These are phyloP conservation scores for Stentor coeruleus DNA, from an alignment of 73 alveolate genomes.

Conservation along the genomic window DNA sequence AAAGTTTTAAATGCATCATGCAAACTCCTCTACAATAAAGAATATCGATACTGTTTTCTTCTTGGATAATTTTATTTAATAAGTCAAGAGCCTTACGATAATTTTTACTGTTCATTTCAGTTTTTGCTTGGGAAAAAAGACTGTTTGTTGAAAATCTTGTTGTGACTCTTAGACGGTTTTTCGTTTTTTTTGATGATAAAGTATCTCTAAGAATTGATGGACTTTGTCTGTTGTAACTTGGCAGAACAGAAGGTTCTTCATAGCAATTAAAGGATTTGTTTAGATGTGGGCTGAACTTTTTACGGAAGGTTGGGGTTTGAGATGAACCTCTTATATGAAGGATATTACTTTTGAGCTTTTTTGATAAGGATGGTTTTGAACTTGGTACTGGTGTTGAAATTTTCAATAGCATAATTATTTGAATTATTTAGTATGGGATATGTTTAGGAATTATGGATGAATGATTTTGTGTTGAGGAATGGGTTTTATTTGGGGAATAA, in stretches of 20 bases:
- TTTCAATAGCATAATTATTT: conserved; percentile 1
- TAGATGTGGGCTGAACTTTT: background rate
- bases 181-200: background rate
- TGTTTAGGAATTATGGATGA: too few relatives aligned
- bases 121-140: background rate
- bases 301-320: conserved; percentile 2
- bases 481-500: too few relatives aligned
- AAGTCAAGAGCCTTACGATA: background rate
- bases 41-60: background rate
- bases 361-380: background rate
- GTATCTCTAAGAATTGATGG: background rate
- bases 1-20: background rate
- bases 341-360: background rate
- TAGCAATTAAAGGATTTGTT: conserved; percentile 1
- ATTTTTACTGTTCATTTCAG: background rate
- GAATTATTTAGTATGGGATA: too few relatives aligned
- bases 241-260: background rate
- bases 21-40: conserved; percentile 16
- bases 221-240: background rate
- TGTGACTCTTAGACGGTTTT: background rate
- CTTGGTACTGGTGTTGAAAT: background rate
- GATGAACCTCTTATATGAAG: background rate
- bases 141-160: background rate
- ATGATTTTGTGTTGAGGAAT: too few relatives aligned
- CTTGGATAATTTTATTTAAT: background rate